Evolutionary conservation across 2,329 filamentous ascomycete genomes (phyloP).

Genomic region (Ceratocystis cubensis): DNA sequence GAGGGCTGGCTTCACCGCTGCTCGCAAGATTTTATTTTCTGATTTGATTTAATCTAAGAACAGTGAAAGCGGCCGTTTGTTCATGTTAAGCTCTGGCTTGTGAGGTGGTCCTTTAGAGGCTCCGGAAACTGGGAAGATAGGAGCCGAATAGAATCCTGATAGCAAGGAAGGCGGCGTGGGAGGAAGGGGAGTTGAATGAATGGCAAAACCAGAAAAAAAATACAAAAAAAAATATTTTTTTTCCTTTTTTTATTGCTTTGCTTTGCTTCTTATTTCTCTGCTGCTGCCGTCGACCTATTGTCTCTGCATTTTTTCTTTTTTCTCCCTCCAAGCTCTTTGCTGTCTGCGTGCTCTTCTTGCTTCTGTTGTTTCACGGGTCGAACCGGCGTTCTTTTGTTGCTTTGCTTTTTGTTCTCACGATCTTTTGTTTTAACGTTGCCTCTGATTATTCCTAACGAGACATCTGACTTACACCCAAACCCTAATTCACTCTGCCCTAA

Average conservation of each 20-base stretch:
- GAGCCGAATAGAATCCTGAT: not conserved
- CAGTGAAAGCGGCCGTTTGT: not conserved
- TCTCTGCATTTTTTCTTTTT: not conserved
- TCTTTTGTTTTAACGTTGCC: not conserved
- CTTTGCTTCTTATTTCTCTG: not conserved
- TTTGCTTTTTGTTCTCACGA: constrained; percentile 13
- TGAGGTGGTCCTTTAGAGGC: not conserved
- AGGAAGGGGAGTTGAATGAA: not conserved
- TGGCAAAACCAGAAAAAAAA: not conserved
- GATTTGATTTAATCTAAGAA: too few relatives aligned
- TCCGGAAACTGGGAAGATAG: constrained; percentile 4
- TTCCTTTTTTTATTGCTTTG: not conserved
- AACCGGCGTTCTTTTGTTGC: constrained; percentile 6
- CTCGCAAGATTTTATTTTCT: too few relatives aligned
- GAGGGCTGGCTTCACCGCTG: too few relatives aligned
- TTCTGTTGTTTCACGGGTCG: not conserved
- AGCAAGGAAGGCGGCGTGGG: not conserved
- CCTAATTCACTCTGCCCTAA: not conserved
- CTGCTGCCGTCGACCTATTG: not conserved
- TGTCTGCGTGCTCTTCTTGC: not conserved
- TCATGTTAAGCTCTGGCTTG: not conserved
- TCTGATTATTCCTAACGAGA: not conserved
- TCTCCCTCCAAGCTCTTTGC: not conserved
- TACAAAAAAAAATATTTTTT: not conserved
- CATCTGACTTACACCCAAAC: not conserved